Evolutionary conservation across 345 rosid genomes (phyloP), one percentile per base, ranked within the genome.

Genomic region (Raphanus sativus): DNA sequence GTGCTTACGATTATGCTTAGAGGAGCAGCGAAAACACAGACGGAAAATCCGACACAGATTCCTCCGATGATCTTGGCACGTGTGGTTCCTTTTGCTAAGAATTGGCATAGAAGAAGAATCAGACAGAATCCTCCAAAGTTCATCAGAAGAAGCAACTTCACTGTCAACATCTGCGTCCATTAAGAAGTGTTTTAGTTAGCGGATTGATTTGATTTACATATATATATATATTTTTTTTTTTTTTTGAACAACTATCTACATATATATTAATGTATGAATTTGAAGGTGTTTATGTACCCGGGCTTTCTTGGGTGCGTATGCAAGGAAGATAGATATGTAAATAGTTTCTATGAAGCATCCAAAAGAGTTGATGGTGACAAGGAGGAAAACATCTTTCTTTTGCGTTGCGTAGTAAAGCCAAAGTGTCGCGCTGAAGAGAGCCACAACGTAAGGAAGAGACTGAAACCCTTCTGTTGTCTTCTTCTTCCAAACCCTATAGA

Each of bases 381-480:
- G 92, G 75, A 89, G 88, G 81, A 80, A 64, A 5, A 84, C 92
- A 33, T 90, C 82, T 4, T 77, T 42, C 83, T 85, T 91, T 68
- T 81, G 77, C 8, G 84, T 84, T 40, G 92, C 94, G 33, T 91
- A 91, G 71, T 87, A 88, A 7, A 89, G 83, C 84, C 86, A 87
- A 38, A 88, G 77, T 89, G 86, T 85, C 17, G 94, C 86, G 70
- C 90, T 89, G 77, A 89, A 89, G 38, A 91, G 81, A 10, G 89
- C 84, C 7, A 84, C 86, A 52, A 84, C 75, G 38, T 89, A 91
- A 0, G 97, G 97, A 55, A 88, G 60, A 62, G 92, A 86, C 42
- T 88, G 89, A 67, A 89, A 91, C 29, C 87, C 97, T 85, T 91
- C 89, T 0, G 92, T 88, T 10, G 90, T 85, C 81, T 91, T 91